Conservation (phyloP, 2,329 filamentous ascomycete species). For the Dothideomycetes sp. region DNA sequence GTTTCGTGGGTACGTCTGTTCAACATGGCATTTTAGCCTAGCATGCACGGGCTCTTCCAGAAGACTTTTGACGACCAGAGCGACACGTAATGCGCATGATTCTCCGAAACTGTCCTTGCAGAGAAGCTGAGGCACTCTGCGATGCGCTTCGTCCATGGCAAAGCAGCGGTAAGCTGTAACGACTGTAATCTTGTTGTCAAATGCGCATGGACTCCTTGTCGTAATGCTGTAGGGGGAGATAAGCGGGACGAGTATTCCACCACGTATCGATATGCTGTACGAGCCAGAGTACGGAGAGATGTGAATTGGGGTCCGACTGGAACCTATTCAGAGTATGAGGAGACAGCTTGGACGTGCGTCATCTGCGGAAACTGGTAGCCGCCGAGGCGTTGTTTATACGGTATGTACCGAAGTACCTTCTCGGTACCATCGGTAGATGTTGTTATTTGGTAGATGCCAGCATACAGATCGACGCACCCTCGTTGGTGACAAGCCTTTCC, state of each 20-base stretch:
- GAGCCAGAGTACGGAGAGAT: too few relatives aligned
- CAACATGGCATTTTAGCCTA: too few relatives aligned
- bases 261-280: too few relatives aligned
- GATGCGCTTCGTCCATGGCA: not conserved
- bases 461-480: not conserved
- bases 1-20: not conserved
- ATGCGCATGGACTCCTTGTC: not conserved
- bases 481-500: not conserved
- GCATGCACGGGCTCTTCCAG: not conserved
- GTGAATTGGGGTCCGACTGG: too few relatives aligned
- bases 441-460: not conserved
- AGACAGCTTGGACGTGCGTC: too few relatives aligned
- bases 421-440: not conserved
- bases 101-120: not conserved
- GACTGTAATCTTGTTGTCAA: not conserved
- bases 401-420: too few relatives aligned
- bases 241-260: too few relatives aligned
- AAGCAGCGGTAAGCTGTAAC: not conserved
- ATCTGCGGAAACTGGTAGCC: too few relatives aligned
- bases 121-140: not conserved
- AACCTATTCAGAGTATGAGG: too few relatives aligned
- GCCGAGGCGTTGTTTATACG: too few relatives aligned
- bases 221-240: not conserved
- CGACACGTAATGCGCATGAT: not conserved
- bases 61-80: not conserved